A percentile compares a stretch with the other conserved stretches of the same genome.
Evolutionary conservation across 352 stramenopile species (phyloP).

Genomic region (Phytophthora nicotianae): DNA sequence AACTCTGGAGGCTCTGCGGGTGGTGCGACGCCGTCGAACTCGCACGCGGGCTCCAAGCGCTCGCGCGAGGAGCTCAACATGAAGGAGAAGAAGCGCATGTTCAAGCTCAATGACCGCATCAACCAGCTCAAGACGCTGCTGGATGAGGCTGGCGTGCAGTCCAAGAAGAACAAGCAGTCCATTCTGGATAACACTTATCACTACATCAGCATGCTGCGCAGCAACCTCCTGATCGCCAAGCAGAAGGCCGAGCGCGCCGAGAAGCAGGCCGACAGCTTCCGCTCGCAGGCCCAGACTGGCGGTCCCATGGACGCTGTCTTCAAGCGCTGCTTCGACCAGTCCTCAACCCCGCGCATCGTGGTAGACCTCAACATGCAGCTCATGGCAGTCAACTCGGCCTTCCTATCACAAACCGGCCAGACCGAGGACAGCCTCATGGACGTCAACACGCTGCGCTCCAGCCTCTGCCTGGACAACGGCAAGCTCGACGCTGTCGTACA

Average conservation of each 20-base stretch:
- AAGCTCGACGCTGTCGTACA: conserved; percentile 57
- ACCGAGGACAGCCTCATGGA: conserved; percentile 49
- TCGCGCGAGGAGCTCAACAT: conserved; percentile 83
- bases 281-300: conserved; percentile 39
- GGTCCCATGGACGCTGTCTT: conserved; percentile 45
- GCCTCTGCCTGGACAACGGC: conserved; percentile 54
- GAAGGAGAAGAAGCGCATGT: conserved; percentile 90
- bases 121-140: conserved; percentile 69
- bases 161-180: conserved; percentile 81
- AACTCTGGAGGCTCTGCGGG: conserved; percentile 40
- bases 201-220: conserved; percentile 71
- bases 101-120: conserved; percentile 88
- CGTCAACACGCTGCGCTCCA: conserved; percentile 41
- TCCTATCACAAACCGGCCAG: conserved; percentile 51
- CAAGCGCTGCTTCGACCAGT: conserved; percentile 75
- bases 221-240: conserved; percentile 63
- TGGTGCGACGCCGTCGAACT: conserved; percentile 42
- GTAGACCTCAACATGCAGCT: conserved; percentile 57
- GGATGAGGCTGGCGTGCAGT: conserved; percentile 62
- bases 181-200: conserved; percentile 71
- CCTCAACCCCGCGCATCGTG: conserved; percentile 60
- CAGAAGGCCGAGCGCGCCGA: conserved; percentile 64
- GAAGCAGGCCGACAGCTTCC: conserved; percentile 59
- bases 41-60: conserved; percentile 47
- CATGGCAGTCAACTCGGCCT: conserved; percentile 62